These are phyloP conservation scores for Chrysoporthe cubensis DNA, from an alignment of 2,329 filamentous ascomycete genomes.

Conservation along the genomic window DNA sequence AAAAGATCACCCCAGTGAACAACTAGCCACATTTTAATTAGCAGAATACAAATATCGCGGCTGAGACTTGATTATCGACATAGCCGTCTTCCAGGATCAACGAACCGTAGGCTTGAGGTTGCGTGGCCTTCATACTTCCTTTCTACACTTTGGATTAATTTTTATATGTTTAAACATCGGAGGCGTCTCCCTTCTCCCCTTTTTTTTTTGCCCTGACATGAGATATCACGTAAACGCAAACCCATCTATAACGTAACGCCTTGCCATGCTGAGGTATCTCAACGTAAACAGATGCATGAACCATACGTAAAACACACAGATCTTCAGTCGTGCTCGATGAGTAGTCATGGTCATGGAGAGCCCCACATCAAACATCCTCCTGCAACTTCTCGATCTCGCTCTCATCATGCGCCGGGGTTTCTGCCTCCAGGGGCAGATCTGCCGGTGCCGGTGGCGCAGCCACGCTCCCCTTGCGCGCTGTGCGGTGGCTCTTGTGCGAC, in stretches of 20 bases:
- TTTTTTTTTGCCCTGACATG: background rate
- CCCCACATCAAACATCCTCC: constrained; percentile 10
- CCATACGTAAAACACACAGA: too few relatives aligned
- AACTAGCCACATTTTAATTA: background rate
- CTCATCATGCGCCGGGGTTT: background rate
- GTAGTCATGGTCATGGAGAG: background rate
- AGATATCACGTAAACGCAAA: background rate
- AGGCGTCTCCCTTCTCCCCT: background rate
- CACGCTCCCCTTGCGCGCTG: constrained; percentile 7
- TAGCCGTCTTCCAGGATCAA: background rate
- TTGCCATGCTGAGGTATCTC: constrained; percentile 22
- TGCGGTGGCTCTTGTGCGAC: constrained; percentile 21
- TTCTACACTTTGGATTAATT: background rate
- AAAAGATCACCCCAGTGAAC: too few relatives aligned
- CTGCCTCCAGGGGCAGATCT: background rate
- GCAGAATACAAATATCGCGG: too few relatives aligned
- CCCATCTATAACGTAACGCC: constrained; percentile 26
- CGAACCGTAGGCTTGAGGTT: too few relatives aligned
- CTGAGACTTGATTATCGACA: background rate
- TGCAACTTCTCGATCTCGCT: constrained; percentile 11
- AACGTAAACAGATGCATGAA: constrained; percentile 7
- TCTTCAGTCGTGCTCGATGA: background rate
- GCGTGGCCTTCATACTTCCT: background rate
- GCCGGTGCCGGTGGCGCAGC: background rate
- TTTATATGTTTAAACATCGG: background rate